Conservation (phyloP, 2,329 filamentous ascomycete genomes). For the Penicillium sp. region DNA sequence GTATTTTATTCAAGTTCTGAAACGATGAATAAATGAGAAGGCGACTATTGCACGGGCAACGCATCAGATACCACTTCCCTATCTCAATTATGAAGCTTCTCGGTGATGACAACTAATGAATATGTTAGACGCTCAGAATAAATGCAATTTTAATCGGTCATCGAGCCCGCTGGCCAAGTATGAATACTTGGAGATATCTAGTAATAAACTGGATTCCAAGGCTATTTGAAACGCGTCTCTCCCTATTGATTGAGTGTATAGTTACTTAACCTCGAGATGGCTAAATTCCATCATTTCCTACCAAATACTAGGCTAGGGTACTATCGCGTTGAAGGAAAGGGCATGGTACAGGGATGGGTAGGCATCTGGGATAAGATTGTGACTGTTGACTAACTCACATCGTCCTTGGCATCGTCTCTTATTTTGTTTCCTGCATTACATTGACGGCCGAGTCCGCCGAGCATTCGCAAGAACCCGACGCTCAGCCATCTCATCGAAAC, state of each 20-base stretch:
- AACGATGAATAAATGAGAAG: not conserved
- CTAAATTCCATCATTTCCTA: not conserved
- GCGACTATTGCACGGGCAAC: too few species aligned
- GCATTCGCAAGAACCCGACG: not conserved
- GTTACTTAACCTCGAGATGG: not conserved
- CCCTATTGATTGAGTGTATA: too few species aligned
- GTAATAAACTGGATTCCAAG: too few species aligned
- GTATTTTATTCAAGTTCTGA: not conserved
- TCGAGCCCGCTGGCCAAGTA: too few species aligned
- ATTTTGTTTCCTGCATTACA: not conserved
- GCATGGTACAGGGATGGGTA: not conserved
- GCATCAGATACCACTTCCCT: too few species aligned
- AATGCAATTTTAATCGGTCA: too few species aligned
- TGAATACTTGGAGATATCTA: too few species aligned
- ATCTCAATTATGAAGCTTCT: too few species aligned
- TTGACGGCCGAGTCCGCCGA: conserved; percentile 12
- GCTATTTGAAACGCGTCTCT: too few species aligned
- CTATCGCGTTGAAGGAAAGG: not conserved
- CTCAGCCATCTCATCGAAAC: conserved; percentile 9
- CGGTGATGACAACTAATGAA: too few species aligned
- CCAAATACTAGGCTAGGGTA: not conserved
- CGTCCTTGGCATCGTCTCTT: not conserved
- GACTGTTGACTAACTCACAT: not conserved
- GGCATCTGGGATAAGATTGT: not conserved
- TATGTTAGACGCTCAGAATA: too few species aligned